phyloP scores from a whole-genome alignment of 2,329 filamentous ascomycete genomes.

The Simplicillium aogashimaense region DNA sequence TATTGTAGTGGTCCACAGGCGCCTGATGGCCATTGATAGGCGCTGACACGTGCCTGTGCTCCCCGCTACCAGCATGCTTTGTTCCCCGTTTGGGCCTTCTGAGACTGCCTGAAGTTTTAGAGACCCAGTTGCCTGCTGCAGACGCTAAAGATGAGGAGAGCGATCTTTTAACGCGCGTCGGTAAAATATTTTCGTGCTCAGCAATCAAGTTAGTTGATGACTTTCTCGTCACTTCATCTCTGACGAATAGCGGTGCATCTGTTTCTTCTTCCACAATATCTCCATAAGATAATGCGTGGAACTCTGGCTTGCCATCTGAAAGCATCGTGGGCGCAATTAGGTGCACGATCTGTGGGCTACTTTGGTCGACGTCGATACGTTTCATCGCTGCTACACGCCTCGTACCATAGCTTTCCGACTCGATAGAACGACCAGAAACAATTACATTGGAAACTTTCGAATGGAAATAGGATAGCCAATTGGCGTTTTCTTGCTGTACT shows the following conservation, averaged over 20 bases:
- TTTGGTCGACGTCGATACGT: conserved; percentile 14
- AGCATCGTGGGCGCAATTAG: conserved; percentile 27
- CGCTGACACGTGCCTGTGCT: conserved; percentile 44
- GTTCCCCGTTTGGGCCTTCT: conserved; percentile 41
- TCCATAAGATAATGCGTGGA: conserved; percentile 2
- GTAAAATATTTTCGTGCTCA: conserved; percentile 27
- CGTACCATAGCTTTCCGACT: conserved; percentile 1
- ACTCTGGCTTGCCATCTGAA: conserved; percentile 4
- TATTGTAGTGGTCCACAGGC: conserved; percentile 17
- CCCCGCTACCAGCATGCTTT: conserved; percentile 22
- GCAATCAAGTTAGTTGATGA: conserved; percentile 7
- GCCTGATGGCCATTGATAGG: conserved; percentile 26
- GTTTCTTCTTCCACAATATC: conserved; percentile 11
- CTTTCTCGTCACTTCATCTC: not conserved
- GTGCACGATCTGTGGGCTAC: conserved; percentile 15
- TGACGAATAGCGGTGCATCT: no score
- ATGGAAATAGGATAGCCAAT: conserved; percentile 52
- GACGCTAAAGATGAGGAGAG: conserved; percentile 51
- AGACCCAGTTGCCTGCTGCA: conserved; percentile 41
- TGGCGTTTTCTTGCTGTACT: conserved; percentile 7
- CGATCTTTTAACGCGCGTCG: conserved; percentile 39
- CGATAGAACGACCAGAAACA: not conserved
- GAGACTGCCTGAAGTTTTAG: conserved; percentile 42
- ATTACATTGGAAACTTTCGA: conserved; percentile 12
- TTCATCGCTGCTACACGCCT: conserved; percentile 9